Evolutionary conservation across 2,329 filamentous ascomycete genomes (phyloP), one percentile per base, ranked within the genome.

Genomic region (Aspergillus costaricaensis): DNA sequence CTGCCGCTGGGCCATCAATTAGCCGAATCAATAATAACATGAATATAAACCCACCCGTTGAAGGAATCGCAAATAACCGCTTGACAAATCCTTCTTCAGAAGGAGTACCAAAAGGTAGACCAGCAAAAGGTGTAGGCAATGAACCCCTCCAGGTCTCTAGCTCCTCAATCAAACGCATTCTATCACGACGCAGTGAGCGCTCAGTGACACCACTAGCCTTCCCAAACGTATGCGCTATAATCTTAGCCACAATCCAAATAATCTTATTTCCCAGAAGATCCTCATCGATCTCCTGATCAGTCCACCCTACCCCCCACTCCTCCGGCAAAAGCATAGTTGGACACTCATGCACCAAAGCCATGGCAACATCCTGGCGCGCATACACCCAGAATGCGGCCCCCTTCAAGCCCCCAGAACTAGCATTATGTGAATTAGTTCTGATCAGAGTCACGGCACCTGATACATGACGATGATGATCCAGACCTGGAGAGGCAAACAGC

Each of bases 291-390:
- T 47, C 21, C 1, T 47, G 19, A 23, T 47, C 43, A 10, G 19
- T 10, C 43, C 43, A 47, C 10, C 10, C n/a, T 3, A 47, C 21
- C 7, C 21, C 43, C 44, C 48, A 60, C 30, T 47, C 30, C 12
- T 30, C 43, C 3, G 48, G 55, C 21, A 23, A 19, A 25, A 43
- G 47, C 48, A 52, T 43, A 2, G 55, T 58, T 4, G 55, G 55
- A 21, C 47, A 47, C 4, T 58, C 44, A 38, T 52, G 47, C 15
- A 52, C 25, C 47, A 58, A 44, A 14, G 55, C 55, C 12, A 52
- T 43, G 32, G 55, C 55, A 30, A 58, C 19, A 14, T 52, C 55
- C 15, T 58, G 55, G 3, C 55, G 55, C 2, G 55, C 55, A 14
- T 52, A 58, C 14, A 52, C 23, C 55, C 55, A 58, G 23, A 58